Evolutionary conservation across 331 rosid species (phyloP), one percentile per base, ranked within the genome.

Genomic region (Quercus lobata): DNA sequence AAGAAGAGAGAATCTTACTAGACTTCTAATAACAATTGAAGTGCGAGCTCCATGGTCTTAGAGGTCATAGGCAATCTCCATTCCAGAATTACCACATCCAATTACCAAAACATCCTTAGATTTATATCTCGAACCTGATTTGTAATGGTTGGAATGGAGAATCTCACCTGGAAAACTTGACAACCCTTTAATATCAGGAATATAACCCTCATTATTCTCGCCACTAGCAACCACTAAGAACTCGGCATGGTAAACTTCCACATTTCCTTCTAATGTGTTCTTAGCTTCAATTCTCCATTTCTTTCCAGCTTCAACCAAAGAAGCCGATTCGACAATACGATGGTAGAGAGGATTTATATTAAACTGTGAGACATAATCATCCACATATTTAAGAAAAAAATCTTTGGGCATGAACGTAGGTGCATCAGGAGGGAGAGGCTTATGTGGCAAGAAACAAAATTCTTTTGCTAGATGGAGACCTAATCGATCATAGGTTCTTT

Each of bases 11-110:
- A 62, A 62, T 29, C 7, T 62, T 24, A 90, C 97, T 11, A 85
- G 89, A 44, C 77, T 90, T 80, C 92, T 68, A 4, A 92, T 66
- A 3, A 88, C 68, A 63, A 92, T 80, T 0, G 93, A 83, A 25
- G 86, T 5, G 2, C 10, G 69, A 46, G 89, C 92, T 66, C 86
- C 84, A 57, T 24, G 69, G 4, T 87, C 81, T 1, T 83, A 15
- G 0, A 92, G 89, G 55, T 90, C 92, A 69, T 80, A 82, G 30
- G 90, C 85, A 52, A 92, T 92, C 81, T 92, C 97, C 92, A 92
- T 92, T 2, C 91, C 90, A 1, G 93, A 92, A 75, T 92, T 92
- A 2, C 93, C 93, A 49, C 87, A 84, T 0, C 95, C 97, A 70
- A 92, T 83, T 0, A 92, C 95, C 63, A 90, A 82, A 73, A 89